These are phyloP conservation scores for Talaromyces rugulosus DNA, from an alignment of 2,329 filamentous ascomycete genomes.

Conservation along the genomic window DNA sequence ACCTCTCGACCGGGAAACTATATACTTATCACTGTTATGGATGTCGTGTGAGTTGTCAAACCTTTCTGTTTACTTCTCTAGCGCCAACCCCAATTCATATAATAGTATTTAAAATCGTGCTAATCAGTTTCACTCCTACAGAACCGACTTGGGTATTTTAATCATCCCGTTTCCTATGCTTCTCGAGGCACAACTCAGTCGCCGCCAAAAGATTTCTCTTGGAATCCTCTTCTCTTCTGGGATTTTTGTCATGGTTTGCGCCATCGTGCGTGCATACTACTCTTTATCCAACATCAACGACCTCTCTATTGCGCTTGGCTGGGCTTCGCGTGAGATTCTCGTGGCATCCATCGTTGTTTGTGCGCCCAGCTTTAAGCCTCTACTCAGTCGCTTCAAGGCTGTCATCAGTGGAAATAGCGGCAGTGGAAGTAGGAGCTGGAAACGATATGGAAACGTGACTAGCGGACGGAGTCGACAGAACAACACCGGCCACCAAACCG, in stretches of 20 bases:
- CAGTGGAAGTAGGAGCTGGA: background rate
- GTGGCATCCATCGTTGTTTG: conserved; percentile 18
- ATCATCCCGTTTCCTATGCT: conserved; percentile 18
- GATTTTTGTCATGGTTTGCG: conserved; percentile 19
- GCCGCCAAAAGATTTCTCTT: conserved; percentile 16
- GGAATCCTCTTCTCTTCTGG: conserved; percentile 16
- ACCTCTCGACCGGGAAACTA: background rate
- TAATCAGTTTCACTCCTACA: background rate
- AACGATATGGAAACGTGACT: background rate
- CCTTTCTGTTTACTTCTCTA: background rate
- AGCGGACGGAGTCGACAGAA: background rate
- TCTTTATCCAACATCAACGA: conserved; percentile 17
- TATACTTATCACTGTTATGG: background rate
- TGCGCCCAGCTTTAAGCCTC: conserved; percentile 17
- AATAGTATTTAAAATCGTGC: background rate
- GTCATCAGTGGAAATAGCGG: background rate
- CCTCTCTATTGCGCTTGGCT: conserved; percentile 15
- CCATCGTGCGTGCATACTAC: conserved; percentile 19
- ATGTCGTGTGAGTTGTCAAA: background rate
- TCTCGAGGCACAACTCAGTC: conserved; percentile 13
- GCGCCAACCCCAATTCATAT: background rate
- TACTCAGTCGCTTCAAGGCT: conserved; percentile 4
- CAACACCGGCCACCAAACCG: background rate
- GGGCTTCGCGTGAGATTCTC: conserved; percentile 17
- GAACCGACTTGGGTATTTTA: conserved; percentile 18